phyloP scores from a whole-genome alignment of 1,284 basidiomycete species.

The Puccinia coronata region DNA sequence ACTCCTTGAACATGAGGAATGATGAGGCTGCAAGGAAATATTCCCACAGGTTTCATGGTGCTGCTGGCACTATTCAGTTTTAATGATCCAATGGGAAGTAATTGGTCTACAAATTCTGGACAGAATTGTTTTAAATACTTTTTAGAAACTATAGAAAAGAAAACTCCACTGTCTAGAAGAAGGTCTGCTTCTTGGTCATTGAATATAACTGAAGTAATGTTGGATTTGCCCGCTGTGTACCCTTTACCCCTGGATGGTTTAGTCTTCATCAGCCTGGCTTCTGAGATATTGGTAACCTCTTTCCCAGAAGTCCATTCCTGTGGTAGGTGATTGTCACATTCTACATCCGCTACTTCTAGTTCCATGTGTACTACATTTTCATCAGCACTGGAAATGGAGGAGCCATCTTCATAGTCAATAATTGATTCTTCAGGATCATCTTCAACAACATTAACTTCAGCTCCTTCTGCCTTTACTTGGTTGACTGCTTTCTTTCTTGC shows the following conservation, averaged over 20 bases:
- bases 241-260: background rate
- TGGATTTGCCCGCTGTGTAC: background rate
- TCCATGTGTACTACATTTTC: background rate
- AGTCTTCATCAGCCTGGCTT: background rate
- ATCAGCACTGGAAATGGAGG: background rate
- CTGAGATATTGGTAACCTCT: background rate
- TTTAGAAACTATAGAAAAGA: slow-evolving; percentile 1
- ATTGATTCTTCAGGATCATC: background rate
- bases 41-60: background rate
- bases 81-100: background rate
- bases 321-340: background rate
- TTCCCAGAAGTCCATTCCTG: background rate
- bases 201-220: background rate
- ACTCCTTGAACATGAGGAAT: background rate
- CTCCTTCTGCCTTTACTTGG: background rate
- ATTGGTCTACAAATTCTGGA: background rate
- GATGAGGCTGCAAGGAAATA: background rate
- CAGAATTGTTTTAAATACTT: background rate
- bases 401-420: background rate
- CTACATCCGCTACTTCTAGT: background rate
- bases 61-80: slow-evolving; percentile 15
- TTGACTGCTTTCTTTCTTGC: slow-evolving; percentile 1
- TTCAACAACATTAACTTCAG: background rate
- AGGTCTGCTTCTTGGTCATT: background rate
- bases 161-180: background rate